phyloP scores from a whole-genome alignment of 208 protist species.

The Leishmania mexicana region DNA sequence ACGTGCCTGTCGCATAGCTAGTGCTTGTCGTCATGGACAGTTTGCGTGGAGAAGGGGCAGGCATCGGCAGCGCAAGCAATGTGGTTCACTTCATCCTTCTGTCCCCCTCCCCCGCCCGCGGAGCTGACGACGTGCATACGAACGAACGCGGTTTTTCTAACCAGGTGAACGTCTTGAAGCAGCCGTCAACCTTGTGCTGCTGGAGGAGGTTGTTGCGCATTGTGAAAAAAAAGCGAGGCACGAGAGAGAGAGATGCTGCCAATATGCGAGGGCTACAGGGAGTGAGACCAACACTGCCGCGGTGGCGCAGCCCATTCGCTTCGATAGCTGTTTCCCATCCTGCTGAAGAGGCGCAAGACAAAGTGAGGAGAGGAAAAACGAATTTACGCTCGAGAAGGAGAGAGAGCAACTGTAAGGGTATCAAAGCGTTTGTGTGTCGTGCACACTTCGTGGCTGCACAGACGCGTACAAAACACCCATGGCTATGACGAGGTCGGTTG shows the following conservation, averaged over 20 bases:
- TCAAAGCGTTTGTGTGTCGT: too few relatives aligned
- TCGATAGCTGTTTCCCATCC: background rate
- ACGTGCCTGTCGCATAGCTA: slow-evolving; percentile 16
- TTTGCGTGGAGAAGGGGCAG: background rate
- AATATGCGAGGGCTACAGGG: background rate
- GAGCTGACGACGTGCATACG: background rate
- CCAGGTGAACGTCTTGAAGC: slow-evolving; percentile 4
- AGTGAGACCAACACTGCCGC: background rate
- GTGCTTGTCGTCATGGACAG: background rate
- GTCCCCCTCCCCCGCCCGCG: background rate
- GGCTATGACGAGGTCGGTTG: background rate
- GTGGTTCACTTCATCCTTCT: background rate
- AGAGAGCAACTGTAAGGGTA: background rate
- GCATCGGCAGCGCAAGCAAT: background rate
- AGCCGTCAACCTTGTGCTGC: slow-evolving; percentile 16
- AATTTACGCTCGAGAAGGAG: background rate
- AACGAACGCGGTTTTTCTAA: background rate
- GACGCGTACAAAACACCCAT: too few relatives aligned
- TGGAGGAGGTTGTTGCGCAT: slow-evolving; percentile 13
- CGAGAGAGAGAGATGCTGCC: background rate
- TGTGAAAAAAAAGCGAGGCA: background rate
- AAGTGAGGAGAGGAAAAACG: background rate
- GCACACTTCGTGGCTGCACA: too few relatives aligned
- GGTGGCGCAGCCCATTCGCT: background rate
- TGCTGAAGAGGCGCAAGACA: background rate